A percentile compares a stretch with the other conserved stretches of the same genome.
phyloP scores from a whole-genome alignment of 495 filamentous ascomycete genomes.

The Cenococcum geophilum region DNA sequence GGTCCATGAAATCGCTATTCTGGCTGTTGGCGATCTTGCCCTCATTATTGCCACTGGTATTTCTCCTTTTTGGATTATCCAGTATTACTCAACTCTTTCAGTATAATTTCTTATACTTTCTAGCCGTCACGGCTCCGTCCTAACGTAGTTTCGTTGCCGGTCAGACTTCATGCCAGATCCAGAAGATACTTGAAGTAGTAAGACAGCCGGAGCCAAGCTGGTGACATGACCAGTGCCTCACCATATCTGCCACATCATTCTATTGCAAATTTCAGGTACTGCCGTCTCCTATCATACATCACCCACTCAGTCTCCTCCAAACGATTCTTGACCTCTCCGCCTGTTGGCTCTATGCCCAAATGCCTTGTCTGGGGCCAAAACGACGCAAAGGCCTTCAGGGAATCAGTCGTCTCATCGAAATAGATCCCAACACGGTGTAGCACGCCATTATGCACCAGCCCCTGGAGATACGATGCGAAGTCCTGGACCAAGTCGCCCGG shows the following conservation, averaged over 20 bases:
- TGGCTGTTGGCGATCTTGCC: background rate
- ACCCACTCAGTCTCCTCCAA: background rate
- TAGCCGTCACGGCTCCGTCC: background rate
- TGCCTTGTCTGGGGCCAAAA: background rate
- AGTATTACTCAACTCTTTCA: background rate
- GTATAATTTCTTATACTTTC: background rate
- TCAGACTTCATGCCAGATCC: background rate
- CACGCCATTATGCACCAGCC: background rate
- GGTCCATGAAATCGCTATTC: background rate
- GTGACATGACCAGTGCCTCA: background rate
- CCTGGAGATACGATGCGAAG: background rate
- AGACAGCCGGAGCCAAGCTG: background rate
- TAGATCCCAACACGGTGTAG: background rate
- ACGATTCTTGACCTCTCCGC: background rate
- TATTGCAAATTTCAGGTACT: background rate
- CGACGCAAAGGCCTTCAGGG: background rate
- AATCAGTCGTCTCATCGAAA: background rate
- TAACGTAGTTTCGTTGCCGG: background rate
- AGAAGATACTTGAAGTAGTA: background rate
- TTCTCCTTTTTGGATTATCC: background rate
- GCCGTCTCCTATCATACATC: background rate
- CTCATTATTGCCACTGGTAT: background rate
- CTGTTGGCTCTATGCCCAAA: background rate
- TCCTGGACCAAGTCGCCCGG: background rate
- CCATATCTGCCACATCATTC: background rate